Evolutionary conservation across 805 yeast genomes (phyloP), one percentile per base, ranked within the genome.

Genomic region (Kregervanrija fluxuum): DNA sequence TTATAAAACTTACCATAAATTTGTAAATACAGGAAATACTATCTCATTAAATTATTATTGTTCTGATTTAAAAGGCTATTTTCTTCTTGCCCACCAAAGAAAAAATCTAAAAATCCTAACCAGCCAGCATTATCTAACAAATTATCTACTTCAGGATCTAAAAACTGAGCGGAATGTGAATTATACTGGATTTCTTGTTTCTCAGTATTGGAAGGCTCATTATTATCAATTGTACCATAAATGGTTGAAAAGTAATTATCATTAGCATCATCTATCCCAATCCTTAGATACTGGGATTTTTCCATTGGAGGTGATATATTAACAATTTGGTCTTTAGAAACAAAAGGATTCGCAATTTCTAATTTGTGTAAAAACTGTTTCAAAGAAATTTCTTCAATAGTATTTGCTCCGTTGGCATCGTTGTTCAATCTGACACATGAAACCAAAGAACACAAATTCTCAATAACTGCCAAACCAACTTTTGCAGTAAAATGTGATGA

Each of bases 71-170:
- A 5, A 22, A 22, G 28, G 8, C 28, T 6, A 8, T 22, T 22
- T 22, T 22, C 28, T 22, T 22, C 28, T 22, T 22, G 28, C 6
- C 28, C 47, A 5, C 56, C 56, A 33, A 55, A 55, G 36, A 55
- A 57, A 43, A 55, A 57, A n/a, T 50, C 54, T 37, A 57, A 42
- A 42, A 57, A 57, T 30, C 56, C 59, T 30, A 48, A 45, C 61
- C 61, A 57, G 1, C 61, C 61, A n/a, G 56, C 53, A 33, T 55
- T 60, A 35, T 57, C 60, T 30, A 55, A 47, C 12, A 52, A 12
- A 12, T 42, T 31, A 31, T 33, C 45, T 6, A 22, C 28, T 22
- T 8, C 28, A 8, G 28, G 28, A 22, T 22, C 28, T 22, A 22
- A 22, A 31, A 42, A 40, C 32, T 28, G 13, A 13, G 14, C 3